phyloP scores from a whole-genome alignment of 1,139 yeast genomes.

The Tardiomyces depauwii region DNA sequence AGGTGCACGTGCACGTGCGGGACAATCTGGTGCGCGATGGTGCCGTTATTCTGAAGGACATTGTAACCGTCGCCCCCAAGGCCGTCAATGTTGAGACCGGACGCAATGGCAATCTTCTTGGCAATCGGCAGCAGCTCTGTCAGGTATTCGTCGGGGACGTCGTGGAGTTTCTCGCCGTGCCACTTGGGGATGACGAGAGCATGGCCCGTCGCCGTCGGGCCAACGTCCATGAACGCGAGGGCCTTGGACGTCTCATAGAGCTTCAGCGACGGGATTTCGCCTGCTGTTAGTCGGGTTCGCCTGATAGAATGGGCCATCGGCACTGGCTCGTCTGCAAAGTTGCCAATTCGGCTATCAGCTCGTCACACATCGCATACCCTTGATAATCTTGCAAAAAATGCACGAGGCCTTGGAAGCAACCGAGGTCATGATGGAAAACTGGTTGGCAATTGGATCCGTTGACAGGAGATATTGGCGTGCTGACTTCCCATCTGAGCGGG shows the following conservation, averaged over 20 bases:
- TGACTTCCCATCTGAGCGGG: too few relatives aligned
- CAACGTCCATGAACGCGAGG: slow-evolving; percentile 83
- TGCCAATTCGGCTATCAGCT: too few relatives aligned
- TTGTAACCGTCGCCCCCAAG: slow-evolving; percentile 80
- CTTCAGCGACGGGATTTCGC: slow-evolving; percentile 88
- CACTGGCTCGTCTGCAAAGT: too few relatives aligned
- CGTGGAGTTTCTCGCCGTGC: slow-evolving; percentile 87
- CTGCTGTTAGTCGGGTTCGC: slow-evolving; percentile 16
- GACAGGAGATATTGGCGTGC: too few relatives aligned
- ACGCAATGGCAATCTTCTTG: slow-evolving; percentile 66
- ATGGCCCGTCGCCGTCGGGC: slow-evolving; percentile 85
- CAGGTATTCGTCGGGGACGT: slow-evolving; percentile 81
- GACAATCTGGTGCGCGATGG: slow-evolving; percentile 87
- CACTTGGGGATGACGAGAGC: slow-evolving; percentile 80
- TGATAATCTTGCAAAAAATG: slow-evolving; percentile 85
- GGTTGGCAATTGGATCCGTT: too few relatives aligned
- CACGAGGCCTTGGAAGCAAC: slow-evolving; percentile 41
- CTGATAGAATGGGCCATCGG: too few relatives aligned
- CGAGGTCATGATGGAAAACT: slow-evolving; percentile 15
- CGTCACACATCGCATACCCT: slow-evolving; percentile 40
- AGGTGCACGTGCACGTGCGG: slow-evolving; percentile 95
- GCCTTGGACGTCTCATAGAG: slow-evolving; percentile 69
- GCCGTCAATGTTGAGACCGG: slow-evolving; percentile 46
- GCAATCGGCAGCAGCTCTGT: slow-evolving; percentile 79
- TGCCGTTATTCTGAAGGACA: slow-evolving; percentile 82